These are phyloP conservation scores for Neltuma alba DNA, from an alignment of 306 rosid genomes.

Conservation along the genomic window DNA sequence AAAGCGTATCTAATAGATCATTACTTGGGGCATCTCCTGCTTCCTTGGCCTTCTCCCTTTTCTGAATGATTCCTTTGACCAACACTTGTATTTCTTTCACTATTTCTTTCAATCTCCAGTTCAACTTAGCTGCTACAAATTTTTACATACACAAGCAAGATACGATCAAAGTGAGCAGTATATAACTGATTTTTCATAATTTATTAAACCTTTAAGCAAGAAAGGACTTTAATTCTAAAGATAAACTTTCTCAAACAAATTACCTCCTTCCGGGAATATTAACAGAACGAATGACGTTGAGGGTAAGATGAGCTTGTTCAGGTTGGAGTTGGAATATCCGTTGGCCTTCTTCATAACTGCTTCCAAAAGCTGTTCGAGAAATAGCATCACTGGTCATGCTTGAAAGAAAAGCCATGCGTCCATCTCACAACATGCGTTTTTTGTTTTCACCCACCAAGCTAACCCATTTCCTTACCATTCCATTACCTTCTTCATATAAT, in stretches of 20 bases:
- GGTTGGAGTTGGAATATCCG: neutral
- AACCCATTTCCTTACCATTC: neutral
- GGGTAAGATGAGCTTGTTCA: slow-evolving; percentile 13
- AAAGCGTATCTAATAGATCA: slow-evolving; percentile 35
- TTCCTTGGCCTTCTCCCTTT: neutral
- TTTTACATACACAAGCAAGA: neutral
- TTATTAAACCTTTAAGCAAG: neutral
- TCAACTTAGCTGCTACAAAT: neutral
- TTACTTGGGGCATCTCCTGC: neutral
- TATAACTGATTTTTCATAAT: no score
- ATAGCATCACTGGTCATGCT: slow-evolving; percentile 32
- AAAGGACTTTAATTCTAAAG: neutral
- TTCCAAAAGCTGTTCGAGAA: slow-evolving; percentile 41
- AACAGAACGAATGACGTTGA: neutral
- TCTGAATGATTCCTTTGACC: neutral
- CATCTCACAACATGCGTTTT: slow-evolving; percentile 9
- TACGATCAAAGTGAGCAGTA: neutral
- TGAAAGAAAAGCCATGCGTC: slow-evolving; percentile 34
- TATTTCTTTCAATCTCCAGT: neutral
- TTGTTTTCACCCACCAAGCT: neutral
- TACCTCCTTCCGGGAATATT: neutral
- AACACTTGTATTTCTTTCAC: neutral
- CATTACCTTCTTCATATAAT: neutral
- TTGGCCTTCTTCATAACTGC: neutral
- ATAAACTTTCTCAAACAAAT: neutral